phyloP scores from a whole-genome alignment of 2,329 filamentous ascomycete species.

The Colletotrichum tropicale region DNA sequence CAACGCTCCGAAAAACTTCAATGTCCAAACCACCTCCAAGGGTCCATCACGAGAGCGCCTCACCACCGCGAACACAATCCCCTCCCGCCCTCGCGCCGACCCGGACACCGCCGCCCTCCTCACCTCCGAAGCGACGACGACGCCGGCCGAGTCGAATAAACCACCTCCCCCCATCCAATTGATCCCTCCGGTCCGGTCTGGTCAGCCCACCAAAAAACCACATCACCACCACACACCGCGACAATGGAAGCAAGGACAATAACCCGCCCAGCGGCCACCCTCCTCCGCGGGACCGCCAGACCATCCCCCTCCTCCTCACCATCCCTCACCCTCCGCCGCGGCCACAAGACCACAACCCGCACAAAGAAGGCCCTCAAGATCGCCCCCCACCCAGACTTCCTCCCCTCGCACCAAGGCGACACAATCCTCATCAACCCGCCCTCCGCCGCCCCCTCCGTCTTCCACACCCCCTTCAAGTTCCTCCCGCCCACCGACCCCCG shows the following conservation, averaged over 20 bases:
- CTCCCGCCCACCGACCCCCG: conserved; percentile 62
- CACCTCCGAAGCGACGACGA: background rate
- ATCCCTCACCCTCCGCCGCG: conserved; percentile 33
- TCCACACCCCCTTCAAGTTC: conserved; percentile 71
- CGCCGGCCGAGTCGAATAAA: conserved; percentile 8
- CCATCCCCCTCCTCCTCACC: background rate
- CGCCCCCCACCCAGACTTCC: conserved; percentile 65
- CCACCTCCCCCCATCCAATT: background rate
- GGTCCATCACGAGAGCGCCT: background rate
- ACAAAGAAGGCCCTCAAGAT: conserved; percentile 64
- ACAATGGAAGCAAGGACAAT: conserved; percentile 19
- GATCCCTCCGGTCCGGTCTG: background rate
- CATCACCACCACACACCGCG: background rate
- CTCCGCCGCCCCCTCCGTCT: conserved; percentile 53
- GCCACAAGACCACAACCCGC: conserved; percentile 55
- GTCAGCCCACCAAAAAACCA: background rate
- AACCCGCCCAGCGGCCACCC: conserved; percentile 36
- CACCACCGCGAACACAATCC: background rate
- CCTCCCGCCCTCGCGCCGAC: background rate
- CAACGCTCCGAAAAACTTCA: conserved; percentile 17
- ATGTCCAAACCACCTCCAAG: background rate
- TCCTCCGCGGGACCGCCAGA: conserved; percentile 21
- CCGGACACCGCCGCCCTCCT: background rate
- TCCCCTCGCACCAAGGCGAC: conserved; percentile 39
- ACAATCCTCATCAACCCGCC: conserved; percentile 56